phyloP scores from a whole-genome alignment of 2,329 filamentous ascomycete genomes.

The Claviceps digitariae region DNA sequence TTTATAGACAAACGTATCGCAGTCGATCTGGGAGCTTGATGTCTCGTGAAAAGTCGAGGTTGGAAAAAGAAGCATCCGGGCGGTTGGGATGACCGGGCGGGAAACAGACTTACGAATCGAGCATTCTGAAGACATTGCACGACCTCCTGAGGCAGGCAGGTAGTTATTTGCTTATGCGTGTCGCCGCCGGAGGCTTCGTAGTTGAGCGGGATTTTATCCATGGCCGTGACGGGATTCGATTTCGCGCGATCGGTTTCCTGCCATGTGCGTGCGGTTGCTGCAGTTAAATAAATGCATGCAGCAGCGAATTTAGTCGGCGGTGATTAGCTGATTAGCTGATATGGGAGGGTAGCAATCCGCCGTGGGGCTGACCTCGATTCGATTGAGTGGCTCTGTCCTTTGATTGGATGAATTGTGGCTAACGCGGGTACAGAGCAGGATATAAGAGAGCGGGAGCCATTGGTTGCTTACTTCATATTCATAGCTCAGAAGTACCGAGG shows the following conservation, averaged over 20 bases:
- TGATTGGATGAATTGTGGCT: neutral
- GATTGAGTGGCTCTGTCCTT: neutral
- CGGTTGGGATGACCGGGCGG: neutral
- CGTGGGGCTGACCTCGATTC: neutral
- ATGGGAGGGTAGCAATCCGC: neutral
- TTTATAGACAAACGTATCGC: neutral
- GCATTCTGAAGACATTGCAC: constrained; percentile 87
- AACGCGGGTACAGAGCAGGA: too few species aligned
- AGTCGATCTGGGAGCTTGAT: neutral
- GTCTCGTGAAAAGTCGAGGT: neutral
- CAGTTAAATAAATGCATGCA: neutral
- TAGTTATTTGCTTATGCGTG: constrained; percentile 55
- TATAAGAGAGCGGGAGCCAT: too few species aligned
- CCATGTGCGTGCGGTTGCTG: neutral
- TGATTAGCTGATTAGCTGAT: neutral
- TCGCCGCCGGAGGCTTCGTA: constrained; percentile 63
- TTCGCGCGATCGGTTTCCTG: neutral
- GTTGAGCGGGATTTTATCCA: constrained; percentile 57
- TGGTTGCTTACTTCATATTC: too few species aligned
- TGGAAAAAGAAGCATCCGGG: too few species aligned
- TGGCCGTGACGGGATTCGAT: constrained; percentile 11
- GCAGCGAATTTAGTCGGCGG: neutral
- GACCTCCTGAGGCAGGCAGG: constrained; percentile 67
- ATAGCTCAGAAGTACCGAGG: too few species aligned
- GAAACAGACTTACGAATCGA: constrained; percentile 56